Conservation (phyloP, 768 basidiomycete species). For the Trametes cinnabarina region DNA sequence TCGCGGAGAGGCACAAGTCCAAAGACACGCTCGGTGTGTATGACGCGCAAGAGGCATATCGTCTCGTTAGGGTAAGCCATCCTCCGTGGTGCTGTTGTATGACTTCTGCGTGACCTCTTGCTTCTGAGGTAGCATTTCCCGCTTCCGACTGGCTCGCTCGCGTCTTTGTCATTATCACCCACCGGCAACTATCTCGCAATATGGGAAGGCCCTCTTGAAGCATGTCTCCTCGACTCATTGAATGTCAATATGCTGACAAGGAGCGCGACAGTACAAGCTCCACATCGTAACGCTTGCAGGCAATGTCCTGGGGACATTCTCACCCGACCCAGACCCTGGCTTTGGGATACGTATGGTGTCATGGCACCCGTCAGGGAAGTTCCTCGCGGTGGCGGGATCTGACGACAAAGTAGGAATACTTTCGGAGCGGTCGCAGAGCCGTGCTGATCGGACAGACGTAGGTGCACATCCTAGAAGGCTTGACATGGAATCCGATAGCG, state of each 20-base stretch:
- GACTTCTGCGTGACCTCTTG: background rate
- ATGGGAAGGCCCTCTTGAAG: slow-evolving; percentile 87
- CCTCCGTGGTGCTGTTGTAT: background rate
- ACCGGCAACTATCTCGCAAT: slow-evolving; percentile 71
- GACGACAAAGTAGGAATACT: slow-evolving; percentile 69
- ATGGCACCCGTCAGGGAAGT: slow-evolving; percentile 88
- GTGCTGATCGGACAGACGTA: slow-evolving; percentile 27
- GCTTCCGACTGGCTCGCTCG: slow-evolving; percentile 68
- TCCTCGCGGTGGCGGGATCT: slow-evolving; percentile 81
- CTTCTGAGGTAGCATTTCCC: slow-evolving; percentile 69
- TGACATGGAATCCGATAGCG: slow-evolving; percentile 69
- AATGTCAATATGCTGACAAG: no score
- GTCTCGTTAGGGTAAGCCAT: slow-evolving; percentile 62
- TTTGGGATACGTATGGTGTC: slow-evolving; percentile 75
- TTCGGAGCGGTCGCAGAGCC: background rate
- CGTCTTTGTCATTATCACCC: slow-evolving; percentile 74
- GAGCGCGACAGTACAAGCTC: slow-evolving; percentile 62
- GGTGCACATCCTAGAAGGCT: slow-evolving; percentile 73
- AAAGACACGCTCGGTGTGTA: slow-evolving; percentile 88
- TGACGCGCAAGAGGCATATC: slow-evolving; percentile 67
- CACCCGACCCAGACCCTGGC: slow-evolving; percentile 73
- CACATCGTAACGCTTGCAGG: slow-evolving; percentile 68
- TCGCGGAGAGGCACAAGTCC: slow-evolving; percentile 88
- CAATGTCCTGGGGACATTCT: slow-evolving; percentile 60
- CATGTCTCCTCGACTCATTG: slow-evolving; percentile 34